Evolutionary conservation across 176 grass and related monocot species (phyloP).

Genomic region (Aegilops speltoides): DNA sequence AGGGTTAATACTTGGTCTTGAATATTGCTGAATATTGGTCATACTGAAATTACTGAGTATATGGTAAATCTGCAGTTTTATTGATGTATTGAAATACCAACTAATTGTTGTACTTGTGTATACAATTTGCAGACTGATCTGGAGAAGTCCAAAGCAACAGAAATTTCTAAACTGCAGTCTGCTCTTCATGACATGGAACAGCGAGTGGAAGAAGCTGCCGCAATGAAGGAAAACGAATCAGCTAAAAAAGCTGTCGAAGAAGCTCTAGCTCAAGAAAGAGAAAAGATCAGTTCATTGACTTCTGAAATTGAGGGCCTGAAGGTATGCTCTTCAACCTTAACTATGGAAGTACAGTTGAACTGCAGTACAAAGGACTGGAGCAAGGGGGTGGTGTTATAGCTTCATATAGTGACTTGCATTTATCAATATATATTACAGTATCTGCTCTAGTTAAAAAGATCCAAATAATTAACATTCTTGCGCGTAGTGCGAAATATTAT

Average conservation of each 20-base stretch:
- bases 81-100: slow-evolving; percentile 17
- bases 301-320: slow-evolving; percentile 56
- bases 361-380: background rate
- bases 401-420: slow-evolving; percentile 1
- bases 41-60: slow-evolving; percentile 10
- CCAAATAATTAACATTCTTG: background rate
- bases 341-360: slow-evolving; percentile 1
- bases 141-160: slow-evolving; percentile 66
- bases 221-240: slow-evolving; percentile 64
- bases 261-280: slow-evolving; percentile 71
- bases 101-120: slow-evolving; percentile 22
- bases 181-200: slow-evolving; percentile 64
- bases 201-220: slow-evolving; percentile 56
- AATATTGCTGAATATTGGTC: slow-evolving; percentile 8
- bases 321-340: slow-evolving; percentile 32
- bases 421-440: background rate
- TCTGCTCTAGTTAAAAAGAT: slow-evolving; percentile 5
- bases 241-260: slow-evolving; percentile 69
- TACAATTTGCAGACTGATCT: slow-evolving; percentile 57
- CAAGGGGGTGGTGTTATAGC: background rate
- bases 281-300: slow-evolving; percentile 62
- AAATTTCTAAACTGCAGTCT: slow-evolving; percentile 66
- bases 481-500: background rate
- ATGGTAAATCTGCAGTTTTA: slow-evolving; percentile 1
- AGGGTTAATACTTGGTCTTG: slow-evolving; percentile 50